Percentiles rank a stretch among this genome's conserved stretches.
Conservation (phyloP, 2,329 filamentous ascomycete genomes). For the Ramularia endophylla region DNA sequence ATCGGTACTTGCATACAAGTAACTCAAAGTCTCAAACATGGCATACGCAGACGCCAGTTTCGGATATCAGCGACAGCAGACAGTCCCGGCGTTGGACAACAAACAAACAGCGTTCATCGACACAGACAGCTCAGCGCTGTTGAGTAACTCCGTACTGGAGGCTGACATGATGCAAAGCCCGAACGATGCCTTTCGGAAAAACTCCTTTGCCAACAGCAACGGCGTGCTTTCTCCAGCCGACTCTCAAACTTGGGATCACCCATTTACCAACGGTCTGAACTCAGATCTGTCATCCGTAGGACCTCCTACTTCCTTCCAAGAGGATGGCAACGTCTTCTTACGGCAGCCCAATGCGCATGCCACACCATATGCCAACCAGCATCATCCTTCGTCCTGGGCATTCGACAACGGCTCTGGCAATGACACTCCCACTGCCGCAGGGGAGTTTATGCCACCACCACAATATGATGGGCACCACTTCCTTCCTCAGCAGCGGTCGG, state of each 20-base stretch:
- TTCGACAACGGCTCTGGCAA: conserved; percentile 60
- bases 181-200: conserved; percentile 25
- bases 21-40: conserved; percentile 19
- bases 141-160: conserved; percentile 27
- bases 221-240: conserved; percentile 28
- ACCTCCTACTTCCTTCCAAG: conserved; percentile 17
- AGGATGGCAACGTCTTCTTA: conserved; percentile 21
- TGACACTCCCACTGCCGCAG: conserved; percentile 68
- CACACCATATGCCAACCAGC: conserved; percentile 61
- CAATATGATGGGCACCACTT: conserved; percentile 12
- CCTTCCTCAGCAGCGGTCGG: conserved; percentile 18
- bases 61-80: conserved; percentile 19
- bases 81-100: conserved; percentile 19
- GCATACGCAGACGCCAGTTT: conserved; percentile 21
- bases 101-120: conserved; percentile 25
- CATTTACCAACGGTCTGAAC: conserved; percentile 16
- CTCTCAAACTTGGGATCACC: conserved; percentile 28
- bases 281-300: conserved; percentile 19
- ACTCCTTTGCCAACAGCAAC: conserved; percentile 29
- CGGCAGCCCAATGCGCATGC: conserved; percentile 30
- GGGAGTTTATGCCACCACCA: conserved; percentile 50
- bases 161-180: conserved; percentile 30
- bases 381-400: conserved; percentile 50
- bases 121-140: conserved; percentile 22
- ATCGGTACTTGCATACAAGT: conserved; percentile 22